phyloP scores from a whole-genome alignment of 2,329 filamentous ascomycete genomes.

The Aotearoamyces nothofagi region DNA sequence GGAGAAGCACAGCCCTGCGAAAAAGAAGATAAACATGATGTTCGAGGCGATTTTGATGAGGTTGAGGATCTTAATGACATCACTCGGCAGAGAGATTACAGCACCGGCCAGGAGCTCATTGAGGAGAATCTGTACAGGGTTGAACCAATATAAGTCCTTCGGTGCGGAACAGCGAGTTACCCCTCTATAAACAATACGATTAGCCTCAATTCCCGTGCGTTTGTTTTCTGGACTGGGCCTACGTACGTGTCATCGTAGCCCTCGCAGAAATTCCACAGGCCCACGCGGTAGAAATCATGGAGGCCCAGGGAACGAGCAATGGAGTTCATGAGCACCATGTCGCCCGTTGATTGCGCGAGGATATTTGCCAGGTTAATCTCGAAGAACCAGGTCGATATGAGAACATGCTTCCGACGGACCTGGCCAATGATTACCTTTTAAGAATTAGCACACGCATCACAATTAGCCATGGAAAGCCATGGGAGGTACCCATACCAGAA shows the following conservation, averaged over 20 bases:
- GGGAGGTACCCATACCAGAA: conserved; percentile 40
- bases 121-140: conserved; percentile 70
- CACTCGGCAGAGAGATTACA: conserved; percentile 62
- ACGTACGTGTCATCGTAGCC: conserved; percentile 65
- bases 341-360: conserved; percentile 12
- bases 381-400: conserved; percentile 68
- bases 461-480: neutral
- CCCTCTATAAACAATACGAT: conserved; percentile 44
- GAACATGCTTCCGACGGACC: conserved; percentile 41
- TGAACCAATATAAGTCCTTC: conserved; percentile 70
- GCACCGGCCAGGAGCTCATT: conserved; percentile 70
- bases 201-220: too few relatives aligned
- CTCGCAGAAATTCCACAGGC: conserved; percentile 85
- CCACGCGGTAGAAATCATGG: conserved; percentile 89
- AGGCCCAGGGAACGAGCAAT: conserved; percentile 76
- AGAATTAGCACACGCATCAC: neutral
- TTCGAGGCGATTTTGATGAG: conserved; percentile 62
- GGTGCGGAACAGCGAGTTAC: conserved; percentile 64
- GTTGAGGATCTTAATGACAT: conserved; percentile 58
- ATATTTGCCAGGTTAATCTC: conserved; percentile 72
- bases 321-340: conserved; percentile 70
- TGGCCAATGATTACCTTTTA: conserved; percentile 55
- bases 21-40: conserved; percentile 83
- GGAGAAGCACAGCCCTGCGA: conserved; percentile 53
- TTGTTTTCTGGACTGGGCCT: conserved; percentile 43